Conservation (phyloP, 2,329 filamentous ascomycete species). For the Penicillium sp. region DNA sequence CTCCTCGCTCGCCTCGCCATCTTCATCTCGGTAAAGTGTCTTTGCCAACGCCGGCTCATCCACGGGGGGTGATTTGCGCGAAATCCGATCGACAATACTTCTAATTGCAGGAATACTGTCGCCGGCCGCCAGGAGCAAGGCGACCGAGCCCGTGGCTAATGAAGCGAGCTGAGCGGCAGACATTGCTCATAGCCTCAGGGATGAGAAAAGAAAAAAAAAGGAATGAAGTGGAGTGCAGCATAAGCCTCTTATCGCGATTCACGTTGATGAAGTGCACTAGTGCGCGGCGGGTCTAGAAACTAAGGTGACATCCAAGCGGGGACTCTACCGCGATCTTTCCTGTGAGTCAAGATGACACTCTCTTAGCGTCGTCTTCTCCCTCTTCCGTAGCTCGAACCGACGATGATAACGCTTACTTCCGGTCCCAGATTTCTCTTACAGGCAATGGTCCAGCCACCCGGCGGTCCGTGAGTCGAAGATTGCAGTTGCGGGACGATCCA, state of each 20-base stretch:
- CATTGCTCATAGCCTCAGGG: slow-evolving; percentile 22
- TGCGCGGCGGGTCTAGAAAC: neutral
- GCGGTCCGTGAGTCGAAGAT: slow-evolving; percentile 1
- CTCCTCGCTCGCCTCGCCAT: slow-evolving; percentile 66
- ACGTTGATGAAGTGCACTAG: neutral
- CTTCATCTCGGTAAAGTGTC: slow-evolving; percentile 63
- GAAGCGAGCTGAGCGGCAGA: slow-evolving; percentile 18
- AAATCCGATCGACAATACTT: slow-evolving; percentile 21
- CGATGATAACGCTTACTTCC: neutral
- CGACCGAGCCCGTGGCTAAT: slow-evolving; percentile 23
- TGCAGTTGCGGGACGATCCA: neutral
- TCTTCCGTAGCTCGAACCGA: neutral
- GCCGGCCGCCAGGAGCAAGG: slow-evolving; percentile 22
- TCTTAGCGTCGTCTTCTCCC: neutral
- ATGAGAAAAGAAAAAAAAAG: neutral
- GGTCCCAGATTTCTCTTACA: neutral
- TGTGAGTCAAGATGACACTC: slow-evolving; percentile 1
- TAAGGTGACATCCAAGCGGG: slow-evolving; percentile 5
- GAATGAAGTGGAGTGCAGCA: neutral
- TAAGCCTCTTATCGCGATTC: slow-evolving; percentile 6
- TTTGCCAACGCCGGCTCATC: slow-evolving; percentile 23
- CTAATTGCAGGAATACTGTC: slow-evolving; percentile 27
- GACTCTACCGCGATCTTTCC: neutral
- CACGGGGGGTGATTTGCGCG: slow-evolving; percentile 10
- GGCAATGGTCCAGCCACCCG: neutral